Evolutionary conservation across 2,329 filamentous ascomycete species (phyloP).

Genomic region (Cordyceps militaris): DNA sequence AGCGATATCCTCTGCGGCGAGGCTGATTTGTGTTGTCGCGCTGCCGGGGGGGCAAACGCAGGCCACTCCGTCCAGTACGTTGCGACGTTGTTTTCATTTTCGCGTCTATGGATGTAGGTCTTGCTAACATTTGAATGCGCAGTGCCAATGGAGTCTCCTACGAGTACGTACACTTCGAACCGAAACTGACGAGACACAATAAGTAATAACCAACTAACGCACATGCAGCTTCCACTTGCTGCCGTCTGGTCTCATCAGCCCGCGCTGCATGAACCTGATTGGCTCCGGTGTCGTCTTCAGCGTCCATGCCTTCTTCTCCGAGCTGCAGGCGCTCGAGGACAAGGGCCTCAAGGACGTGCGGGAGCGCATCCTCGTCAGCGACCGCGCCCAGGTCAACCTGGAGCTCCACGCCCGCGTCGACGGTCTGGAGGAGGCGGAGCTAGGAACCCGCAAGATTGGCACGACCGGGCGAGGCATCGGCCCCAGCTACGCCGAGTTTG

Average conservation of each 20-base stretch:
- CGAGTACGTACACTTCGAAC: slow-evolving; percentile 21
- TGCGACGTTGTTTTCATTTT: slow-evolving; percentile 13
- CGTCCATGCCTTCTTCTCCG: slow-evolving; percentile 38
- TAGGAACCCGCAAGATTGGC: slow-evolving; percentile 32
- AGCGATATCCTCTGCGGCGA: slow-evolving; percentile 27
- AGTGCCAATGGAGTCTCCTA: slow-evolving; percentile 29
- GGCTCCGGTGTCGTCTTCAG: slow-evolving; percentile 64
- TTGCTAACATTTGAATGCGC: slow-evolving; percentile 4
- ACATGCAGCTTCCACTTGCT: slow-evolving; percentile 51
- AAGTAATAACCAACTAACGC: too few species aligned
- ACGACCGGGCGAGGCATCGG: slow-evolving; percentile 31
- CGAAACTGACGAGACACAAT: slow-evolving; percentile 12
- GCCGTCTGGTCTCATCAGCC: slow-evolving; percentile 65
- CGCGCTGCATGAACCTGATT: slow-evolving; percentile 60
- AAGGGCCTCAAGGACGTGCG: slow-evolving; percentile 32
- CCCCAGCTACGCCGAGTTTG: slow-evolving; percentile 25
- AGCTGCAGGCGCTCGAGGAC: slow-evolving; percentile 33
- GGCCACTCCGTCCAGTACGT: slow-evolving; percentile 17
- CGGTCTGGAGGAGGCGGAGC: slow-evolving; percentile 55
- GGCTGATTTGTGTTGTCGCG: slow-evolving; percentile 27
- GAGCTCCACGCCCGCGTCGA: slow-evolving; percentile 62
- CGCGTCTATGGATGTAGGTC: not conserved
- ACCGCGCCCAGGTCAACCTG: slow-evolving; percentile 57
- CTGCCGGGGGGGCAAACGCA: slow-evolving; percentile 21
- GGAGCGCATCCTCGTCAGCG: slow-evolving; percentile 53